Base-by-base conservation (phyloP, 352 stramenopile genomes). In the Phytophthora colocasiae region DNA sequence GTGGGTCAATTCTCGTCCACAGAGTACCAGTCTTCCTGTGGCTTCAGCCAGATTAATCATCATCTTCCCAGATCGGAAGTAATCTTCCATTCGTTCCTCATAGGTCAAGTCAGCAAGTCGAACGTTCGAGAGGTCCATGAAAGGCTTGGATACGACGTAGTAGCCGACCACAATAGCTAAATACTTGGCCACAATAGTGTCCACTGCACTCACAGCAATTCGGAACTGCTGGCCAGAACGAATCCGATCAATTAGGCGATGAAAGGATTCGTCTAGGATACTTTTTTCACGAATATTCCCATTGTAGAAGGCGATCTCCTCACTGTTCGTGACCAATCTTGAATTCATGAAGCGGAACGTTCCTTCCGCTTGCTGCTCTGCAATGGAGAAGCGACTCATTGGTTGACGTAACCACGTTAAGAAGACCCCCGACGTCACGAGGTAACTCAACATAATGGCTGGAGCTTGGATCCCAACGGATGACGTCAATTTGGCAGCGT, bases 271-370 rank as follows among this genome's bases (percentile, higher is more conserved):
- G 56, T 95, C 82, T 22, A 94, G 45, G 45, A 95, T 90, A 34
- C 68, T 68, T 52, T 90, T 87, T 60, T 97, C 91, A 8, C 89
- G 81, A 8, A 90, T 74, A 55, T 96, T 96, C 48, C 90, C 90
- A 52, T 95, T 91, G 77, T 96, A 97, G 57, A 97, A 97, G 8
- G 90, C 90, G 47, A 97, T 95, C 54, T 95, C 87, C 71, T 97
- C 90, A 53, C 88, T 92, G 71, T 97, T 85, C n/a, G 87, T 94
- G 58, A 96, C 88, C 4, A 97, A 58, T 12, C 91, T 76, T 46
- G 88, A 90, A 78, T 97, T 95, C 72, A 97, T 91, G 66, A 89
- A 94, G 51, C 87, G 85, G 70, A 94, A 96, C 34, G 77, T 91
- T 63, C 87, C 89, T 54, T 96, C 87, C 66, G 93, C 80, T 46